These are phyloP conservation scores for Wallemia ichthyophaga DNA, from an alignment of 1,284 basidiomycete genomes.

Conservation along the genomic window DNA sequence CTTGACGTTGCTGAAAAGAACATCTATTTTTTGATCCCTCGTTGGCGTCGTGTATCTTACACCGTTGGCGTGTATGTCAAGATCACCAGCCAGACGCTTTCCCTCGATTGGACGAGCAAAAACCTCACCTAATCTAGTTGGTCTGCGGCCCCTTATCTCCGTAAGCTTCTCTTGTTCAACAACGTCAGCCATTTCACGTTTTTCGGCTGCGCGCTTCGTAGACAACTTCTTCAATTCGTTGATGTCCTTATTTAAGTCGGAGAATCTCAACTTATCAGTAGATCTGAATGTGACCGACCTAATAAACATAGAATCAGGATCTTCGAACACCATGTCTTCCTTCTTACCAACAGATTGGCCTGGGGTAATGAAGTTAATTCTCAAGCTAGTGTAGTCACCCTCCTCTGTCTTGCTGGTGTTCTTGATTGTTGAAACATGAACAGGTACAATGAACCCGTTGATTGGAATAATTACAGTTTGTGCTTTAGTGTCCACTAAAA, in stretches of 20 bases:
- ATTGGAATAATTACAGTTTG: conserved; percentile 75
- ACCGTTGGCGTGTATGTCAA: conserved; percentile 95
- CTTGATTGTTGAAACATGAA: conserved; percentile 96
- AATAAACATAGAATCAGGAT: conserved; percentile 86
- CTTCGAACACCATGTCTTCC: conserved; percentile 93
- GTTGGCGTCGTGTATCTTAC: conserved; percentile 59
- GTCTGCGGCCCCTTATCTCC: conserved; percentile 57
- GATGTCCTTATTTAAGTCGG: conserved; percentile 66
- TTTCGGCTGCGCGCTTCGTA: conserved; percentile 86
- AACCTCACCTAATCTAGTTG: conserved; percentile 58
- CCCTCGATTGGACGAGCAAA: conserved; percentile 81
- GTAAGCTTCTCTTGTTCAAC: conserved; percentile 73
- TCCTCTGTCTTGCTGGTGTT: conserved; percentile 95
- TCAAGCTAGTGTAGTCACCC: conserved; percentile 71
- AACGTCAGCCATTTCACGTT: conserved; percentile 93
- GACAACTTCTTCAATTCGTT: conserved; percentile 87
- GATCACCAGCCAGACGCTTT: conserved; percentile 71
- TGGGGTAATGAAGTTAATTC: conserved; percentile 96
- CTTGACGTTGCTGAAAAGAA: conserved; percentile 91
- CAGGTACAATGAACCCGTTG: conserved; percentile 82
- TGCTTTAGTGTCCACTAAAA: conserved; percentile 66
- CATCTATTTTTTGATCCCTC: conserved; percentile 68
- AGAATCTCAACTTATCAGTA: conserved; percentile 60
- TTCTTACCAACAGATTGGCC: conserved; percentile 95
- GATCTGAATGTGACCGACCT: conserved; percentile 85